Conservation (phyloP, 306 rosid species). For the Parietaria judaica region DNA sequence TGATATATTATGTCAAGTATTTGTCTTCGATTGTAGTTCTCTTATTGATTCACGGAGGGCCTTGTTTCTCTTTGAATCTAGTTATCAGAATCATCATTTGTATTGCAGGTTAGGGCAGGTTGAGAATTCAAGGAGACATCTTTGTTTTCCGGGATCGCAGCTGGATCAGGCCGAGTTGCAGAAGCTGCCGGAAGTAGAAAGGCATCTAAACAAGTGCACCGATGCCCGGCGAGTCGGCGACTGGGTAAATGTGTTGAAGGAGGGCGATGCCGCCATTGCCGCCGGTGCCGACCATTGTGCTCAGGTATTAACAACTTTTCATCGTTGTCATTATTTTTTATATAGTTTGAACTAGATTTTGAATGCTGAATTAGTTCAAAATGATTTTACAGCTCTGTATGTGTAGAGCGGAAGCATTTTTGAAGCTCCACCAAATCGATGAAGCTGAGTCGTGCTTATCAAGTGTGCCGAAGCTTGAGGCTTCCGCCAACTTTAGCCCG, state of each 20-base stretch:
- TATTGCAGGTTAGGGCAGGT: slow-evolving; percentile 75
- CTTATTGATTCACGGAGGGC: no score
- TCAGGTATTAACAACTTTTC: slow-evolving; percentile 35
- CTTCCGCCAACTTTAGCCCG: slow-evolving; percentile 24
- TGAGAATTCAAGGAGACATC: slow-evolving; percentile 73
- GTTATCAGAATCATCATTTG: neutral
- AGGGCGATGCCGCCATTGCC: slow-evolving; percentile 54
- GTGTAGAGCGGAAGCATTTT: slow-evolving; percentile 92
- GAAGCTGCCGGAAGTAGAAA: slow-evolving; percentile 63
- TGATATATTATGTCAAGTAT: no score
- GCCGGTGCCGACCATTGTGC: slow-evolving; percentile 78
- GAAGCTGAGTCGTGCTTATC: slow-evolving; percentile 54
- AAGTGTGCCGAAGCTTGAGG: slow-evolving; percentile 38
- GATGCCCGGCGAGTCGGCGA: slow-evolving; percentile 68
- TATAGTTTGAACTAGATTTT: neutral
- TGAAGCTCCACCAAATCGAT: slow-evolving; percentile 81
- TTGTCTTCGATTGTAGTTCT: no score
- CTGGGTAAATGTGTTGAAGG: slow-evolving; percentile 74
- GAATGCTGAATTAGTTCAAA: slow-evolving; percentile 56
- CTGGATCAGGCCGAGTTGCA: slow-evolving; percentile 53
- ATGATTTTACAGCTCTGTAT: slow-evolving; percentile 84
- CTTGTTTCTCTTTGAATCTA: no score
- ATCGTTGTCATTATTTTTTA: neutral
- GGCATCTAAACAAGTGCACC: slow-evolving; percentile 61
- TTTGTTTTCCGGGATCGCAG: slow-evolving; percentile 40